Percentiles rank a stretch among this genome's conserved stretches.
phyloP scores from a whole-genome alignment of 164 flowering plant species.

The Berberis thunbergii region DNA sequence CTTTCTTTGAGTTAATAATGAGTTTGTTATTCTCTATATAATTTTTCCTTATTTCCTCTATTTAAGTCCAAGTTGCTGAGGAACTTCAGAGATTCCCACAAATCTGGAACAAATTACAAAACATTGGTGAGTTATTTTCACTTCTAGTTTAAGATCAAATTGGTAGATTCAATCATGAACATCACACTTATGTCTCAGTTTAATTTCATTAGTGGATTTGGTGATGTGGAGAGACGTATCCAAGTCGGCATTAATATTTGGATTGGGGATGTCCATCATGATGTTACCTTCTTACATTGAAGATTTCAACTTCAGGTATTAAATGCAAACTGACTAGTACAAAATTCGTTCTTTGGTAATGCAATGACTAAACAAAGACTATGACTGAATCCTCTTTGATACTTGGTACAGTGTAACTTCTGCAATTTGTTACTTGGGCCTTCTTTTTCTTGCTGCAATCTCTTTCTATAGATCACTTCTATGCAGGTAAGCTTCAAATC shows the following conservation, averaged over 20 bases:
- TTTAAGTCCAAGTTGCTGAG: slow-evolving; percentile 19
- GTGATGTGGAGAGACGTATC: slow-evolving; percentile 90
- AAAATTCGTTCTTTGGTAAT: slow-evolving; percentile 2
- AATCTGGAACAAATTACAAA: slow-evolving; percentile 43
- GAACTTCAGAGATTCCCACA: slow-evolving; percentile 22
- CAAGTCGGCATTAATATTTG: slow-evolving; percentile 69
- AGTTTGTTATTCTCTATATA: not conserved
- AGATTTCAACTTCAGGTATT: slow-evolving; percentile 74
- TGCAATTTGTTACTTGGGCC: slow-evolving; percentile 49
- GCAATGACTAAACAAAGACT: not conserved
- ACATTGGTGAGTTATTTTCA: slow-evolving; percentile 38
- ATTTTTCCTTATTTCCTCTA: too few relatives aligned
- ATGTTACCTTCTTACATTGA: slow-evolving; percentile 56
- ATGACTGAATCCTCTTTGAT: not conserved
- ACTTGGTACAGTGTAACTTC: slow-evolving; percentile 58
- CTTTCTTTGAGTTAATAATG: slow-evolving; percentile 1
- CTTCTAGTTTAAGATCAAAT: not conserved
- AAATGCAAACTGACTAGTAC: too few relatives aligned
- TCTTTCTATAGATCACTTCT: not conserved
- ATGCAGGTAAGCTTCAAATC: not conserved
- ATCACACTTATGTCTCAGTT: not conserved
- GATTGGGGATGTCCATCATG: slow-evolving; percentile 55
- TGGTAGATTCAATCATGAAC: not conserved
- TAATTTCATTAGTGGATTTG: slow-evolving; percentile 49
- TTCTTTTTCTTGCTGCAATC: slow-evolving; percentile 1